Conservation (phyloP, 2,329 filamentous ascomycete species). For the Rutstroemia sp. region DNA sequence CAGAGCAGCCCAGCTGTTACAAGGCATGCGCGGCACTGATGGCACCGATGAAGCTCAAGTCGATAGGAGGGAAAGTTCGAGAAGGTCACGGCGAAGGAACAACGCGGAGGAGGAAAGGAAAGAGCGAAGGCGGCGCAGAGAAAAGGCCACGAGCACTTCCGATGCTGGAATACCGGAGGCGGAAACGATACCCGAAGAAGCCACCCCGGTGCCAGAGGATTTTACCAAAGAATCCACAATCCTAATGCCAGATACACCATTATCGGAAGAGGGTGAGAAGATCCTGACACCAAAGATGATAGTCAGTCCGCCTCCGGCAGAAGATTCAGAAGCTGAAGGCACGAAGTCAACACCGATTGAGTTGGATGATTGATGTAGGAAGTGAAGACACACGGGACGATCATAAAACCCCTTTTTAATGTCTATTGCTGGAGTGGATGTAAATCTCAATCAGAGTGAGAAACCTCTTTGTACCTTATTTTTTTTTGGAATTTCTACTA, state of each 20-base stretch:
- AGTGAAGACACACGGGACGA: constrained; percentile 4
- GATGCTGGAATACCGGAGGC: constrained; percentile 13
- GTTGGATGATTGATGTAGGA: constrained; percentile 21
- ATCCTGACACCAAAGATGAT: constrained; percentile 24
- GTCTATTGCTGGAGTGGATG: constrained; percentile 9
- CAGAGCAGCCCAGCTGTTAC: constrained; percentile 73
- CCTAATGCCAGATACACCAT: constrained; percentile 6
- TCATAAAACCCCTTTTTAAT: constrained; percentile 12
- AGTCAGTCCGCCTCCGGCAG: constrained; percentile 28
- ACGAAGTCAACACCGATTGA: constrained; percentile 21
- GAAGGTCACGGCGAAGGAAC: constrained; percentile 49
- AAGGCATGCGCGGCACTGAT: constrained; percentile 66
- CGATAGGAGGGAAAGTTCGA: constrained; percentile 50
- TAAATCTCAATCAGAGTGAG: background rate
- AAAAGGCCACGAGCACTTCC: constrained; percentile 42
- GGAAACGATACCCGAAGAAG: constrained; percentile 14
- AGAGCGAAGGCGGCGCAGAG: constrained; percentile 57
- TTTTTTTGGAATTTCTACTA: background rate
- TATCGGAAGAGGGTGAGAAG: constrained; percentile 14
- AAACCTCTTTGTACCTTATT: constrained; percentile 5
- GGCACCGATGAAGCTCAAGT: constrained; percentile 42
- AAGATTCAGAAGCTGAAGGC: constrained; percentile 15
- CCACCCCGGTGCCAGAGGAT: background rate
- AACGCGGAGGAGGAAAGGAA: constrained; percentile 74
- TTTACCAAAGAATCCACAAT: constrained; percentile 1